Evolutionary conservation across 192 early-diverging fungal species (phyloP).

Genomic region (Coemansia nantahalensis): DNA sequence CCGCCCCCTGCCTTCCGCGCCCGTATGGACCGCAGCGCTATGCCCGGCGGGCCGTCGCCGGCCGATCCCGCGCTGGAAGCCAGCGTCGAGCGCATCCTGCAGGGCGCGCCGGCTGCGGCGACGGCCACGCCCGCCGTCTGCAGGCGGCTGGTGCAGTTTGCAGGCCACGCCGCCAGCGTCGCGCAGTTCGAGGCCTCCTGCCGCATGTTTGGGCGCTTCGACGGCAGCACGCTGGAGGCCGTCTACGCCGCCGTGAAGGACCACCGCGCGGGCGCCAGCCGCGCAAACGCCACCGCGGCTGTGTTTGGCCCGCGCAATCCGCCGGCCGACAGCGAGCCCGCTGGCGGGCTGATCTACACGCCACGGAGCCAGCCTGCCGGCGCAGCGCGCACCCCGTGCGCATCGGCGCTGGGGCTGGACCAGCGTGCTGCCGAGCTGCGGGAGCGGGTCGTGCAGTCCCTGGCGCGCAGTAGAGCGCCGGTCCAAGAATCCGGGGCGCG

Average conservation of each 20-base stretch:
- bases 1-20: not conserved
- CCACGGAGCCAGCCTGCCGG: slow-evolving; percentile 17
- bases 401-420: slow-evolving; percentile 41
- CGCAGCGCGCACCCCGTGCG: not conserved
- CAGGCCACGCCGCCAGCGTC: slow-evolving; percentile 5
- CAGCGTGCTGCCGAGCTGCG: slow-evolving; percentile 29
- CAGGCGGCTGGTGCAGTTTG: slow-evolving; percentile 43
- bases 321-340: not conserved
- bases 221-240: slow-evolving; percentile 13
- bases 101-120: slow-evolving; percentile 7
- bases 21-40: slow-evolving; percentile 36
- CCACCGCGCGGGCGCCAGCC: slow-evolving; percentile 3
- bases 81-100: slow-evolving; percentile 18
- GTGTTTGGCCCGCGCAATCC: slow-evolving; percentile 9
- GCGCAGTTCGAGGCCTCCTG: slow-evolving; percentile 41
- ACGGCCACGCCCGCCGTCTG: slow-evolving; percentile 23
- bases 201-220: slow-evolving; percentile 48
- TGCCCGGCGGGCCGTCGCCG: too few relatives aligned
- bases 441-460: slow-evolving; percentile 17
- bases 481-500: not conserved
- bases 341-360: slow-evolving; percentile 41
- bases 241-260: slow-evolving; percentile 19
- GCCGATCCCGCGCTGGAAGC: slow-evolving; percentile 24
- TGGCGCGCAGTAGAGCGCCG: slow-evolving; percentile 2
- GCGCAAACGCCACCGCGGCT: not conserved